Conservation (phyloP, 139 green algal species). For the Chlorella sp. region DNA sequence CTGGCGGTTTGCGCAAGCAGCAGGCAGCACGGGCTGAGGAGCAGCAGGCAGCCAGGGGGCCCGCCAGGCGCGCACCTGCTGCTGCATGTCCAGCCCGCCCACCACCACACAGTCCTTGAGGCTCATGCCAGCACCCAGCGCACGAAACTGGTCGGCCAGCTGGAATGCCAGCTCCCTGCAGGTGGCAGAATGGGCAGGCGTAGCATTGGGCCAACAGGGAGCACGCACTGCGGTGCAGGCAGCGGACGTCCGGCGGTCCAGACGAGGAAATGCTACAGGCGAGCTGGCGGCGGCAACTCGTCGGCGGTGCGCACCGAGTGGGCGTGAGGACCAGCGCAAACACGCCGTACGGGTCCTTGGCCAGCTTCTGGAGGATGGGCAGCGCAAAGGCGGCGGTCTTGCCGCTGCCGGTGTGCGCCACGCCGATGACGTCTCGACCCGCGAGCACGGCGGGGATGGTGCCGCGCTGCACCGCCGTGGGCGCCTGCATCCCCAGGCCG, state of each 20-base stretch:
- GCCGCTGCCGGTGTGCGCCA: slow-evolving; percentile 94
- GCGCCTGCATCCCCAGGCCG: slow-evolving; percentile 65
- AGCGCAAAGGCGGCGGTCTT: slow-evolving; percentile 99
- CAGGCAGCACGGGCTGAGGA: no score
- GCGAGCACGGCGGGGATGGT: slow-evolving; percentile 89
- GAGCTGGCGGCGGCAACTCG: no score
- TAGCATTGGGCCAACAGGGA: no score
- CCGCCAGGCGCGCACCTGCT: slow-evolving; percentile 19
- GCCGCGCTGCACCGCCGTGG: slow-evolving; percentile 79
- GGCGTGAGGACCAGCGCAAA: slow-evolving; percentile 94
- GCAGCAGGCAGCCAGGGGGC: no score
- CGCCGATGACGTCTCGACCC: slow-evolving; percentile 89
- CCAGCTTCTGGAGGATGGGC: slow-evolving; percentile 93
- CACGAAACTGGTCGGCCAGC: slow-evolving; percentile 94
- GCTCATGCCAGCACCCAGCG: slow-evolving; percentile 84
- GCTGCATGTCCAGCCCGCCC: slow-evolving; percentile 88
- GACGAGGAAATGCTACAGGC: no score
- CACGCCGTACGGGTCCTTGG: slow-evolving; percentile 92
- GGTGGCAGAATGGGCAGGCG: neutral
- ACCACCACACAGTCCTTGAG: slow-evolving; percentile 86
- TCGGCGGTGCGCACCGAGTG: slow-evolving; percentile 70
- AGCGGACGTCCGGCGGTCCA: no score
- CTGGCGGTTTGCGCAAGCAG: no score
- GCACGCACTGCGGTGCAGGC: no score
- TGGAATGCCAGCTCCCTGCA: slow-evolving; percentile 97